Evolutionary conservation across 768 basidiomycete genomes (phyloP).

Genomic region (Hortiboletus flavorubellus): DNA sequence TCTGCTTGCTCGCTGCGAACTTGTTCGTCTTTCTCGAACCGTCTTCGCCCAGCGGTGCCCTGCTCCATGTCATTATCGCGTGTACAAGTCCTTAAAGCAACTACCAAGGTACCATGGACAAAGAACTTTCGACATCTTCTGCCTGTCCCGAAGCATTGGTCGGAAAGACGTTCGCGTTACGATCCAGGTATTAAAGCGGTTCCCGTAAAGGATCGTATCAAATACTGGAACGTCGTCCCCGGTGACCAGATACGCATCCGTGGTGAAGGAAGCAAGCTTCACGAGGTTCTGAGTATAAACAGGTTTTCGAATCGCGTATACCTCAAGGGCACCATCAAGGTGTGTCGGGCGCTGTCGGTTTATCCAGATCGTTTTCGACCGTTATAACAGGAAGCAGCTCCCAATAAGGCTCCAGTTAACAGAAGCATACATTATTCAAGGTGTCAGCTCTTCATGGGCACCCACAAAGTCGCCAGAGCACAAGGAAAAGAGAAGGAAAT

Average conservation of each 20-base stretch:
- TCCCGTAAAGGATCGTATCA: slow-evolving; percentile 65
- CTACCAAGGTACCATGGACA: slow-evolving; percentile 55
- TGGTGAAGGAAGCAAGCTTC: slow-evolving; percentile 59
- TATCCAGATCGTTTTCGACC: slow-evolving; percentile 1
- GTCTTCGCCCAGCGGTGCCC: not conserved
- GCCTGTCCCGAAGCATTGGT: slow-evolving; percentile 55
- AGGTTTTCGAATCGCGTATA: slow-evolving; percentile 65
- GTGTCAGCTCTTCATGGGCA: slow-evolving; percentile 73
- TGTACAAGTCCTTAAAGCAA: slow-evolving; percentile 42
- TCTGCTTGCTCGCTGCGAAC: not conserved
- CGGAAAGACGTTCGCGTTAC: slow-evolving; percentile 41
- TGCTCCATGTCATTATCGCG: slow-evolving; percentile 30
- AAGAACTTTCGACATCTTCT: slow-evolving; percentile 64
- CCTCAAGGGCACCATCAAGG: slow-evolving; percentile 42
- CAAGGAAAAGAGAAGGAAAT: slow-evolving; percentile 36
- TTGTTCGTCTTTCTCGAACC: not conserved
- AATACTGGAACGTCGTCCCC: slow-evolving; percentile 85
- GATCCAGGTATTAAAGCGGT: slow-evolving; percentile 51
- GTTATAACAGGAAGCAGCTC: slow-evolving; percentile 16
- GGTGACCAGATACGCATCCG: slow-evolving; percentile 74
- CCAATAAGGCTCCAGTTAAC: slow-evolving; percentile 26
- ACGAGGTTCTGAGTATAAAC: slow-evolving; percentile 74
- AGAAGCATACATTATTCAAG: slow-evolving; percentile 66
- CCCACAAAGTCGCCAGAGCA: slow-evolving; percentile 40
- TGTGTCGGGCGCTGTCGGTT: slow-evolving; percentile 19